A percentile compares a stretch with the other conserved stretches of the same genome.
phyloP scores from a whole-genome alignment of 805 yeast genomes.

The Ogataea pilisensis region DNA sequence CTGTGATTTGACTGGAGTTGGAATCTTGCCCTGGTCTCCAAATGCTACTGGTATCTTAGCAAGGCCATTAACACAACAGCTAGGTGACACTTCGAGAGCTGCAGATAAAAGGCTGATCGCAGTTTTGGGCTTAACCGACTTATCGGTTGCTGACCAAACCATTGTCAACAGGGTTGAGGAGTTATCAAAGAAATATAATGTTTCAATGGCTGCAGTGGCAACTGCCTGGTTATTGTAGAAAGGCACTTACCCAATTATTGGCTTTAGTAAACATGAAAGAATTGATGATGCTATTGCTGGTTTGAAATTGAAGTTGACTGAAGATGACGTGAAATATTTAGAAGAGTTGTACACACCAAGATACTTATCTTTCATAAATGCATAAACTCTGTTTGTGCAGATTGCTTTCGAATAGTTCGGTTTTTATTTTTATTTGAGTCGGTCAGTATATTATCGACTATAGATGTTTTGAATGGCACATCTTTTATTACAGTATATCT shows the following conservation, averaged over 20 bases:
- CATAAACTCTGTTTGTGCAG: too few relatives aligned
- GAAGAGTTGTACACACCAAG: conserved; percentile 31
- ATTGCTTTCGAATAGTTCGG: too few relatives aligned
- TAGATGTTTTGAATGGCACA: too few relatives aligned
- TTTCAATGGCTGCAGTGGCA: conserved; percentile 49
- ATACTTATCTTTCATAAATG: background rate
- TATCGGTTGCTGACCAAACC: conserved; percentile 7
- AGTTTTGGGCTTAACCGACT: conserved; percentile 12
- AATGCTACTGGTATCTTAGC: conserved; percentile 52
- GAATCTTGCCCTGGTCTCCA: conserved; percentile 62
- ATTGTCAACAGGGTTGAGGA: conserved; percentile 46
- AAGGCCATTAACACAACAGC: conserved; percentile 33
- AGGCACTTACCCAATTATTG: conserved; percentile 51
- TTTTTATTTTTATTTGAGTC: too few relatives aligned
- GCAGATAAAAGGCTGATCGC: background rate
- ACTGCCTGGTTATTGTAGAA: conserved; percentile 49
- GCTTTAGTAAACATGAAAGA: conserved; percentile 41
- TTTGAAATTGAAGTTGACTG: conserved; percentile 34
- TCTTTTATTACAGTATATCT: too few relatives aligned
- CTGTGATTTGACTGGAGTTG: conserved; percentile 50
- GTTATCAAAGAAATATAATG: conserved; percentile 40
- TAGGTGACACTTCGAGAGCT: conserved; percentile 3
- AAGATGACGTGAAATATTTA: conserved; percentile 32
- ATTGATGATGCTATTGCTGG: conserved; percentile 49
- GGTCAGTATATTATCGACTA: too few relatives aligned